Evolutionary conservation across 441 rosid species (phyloP), one percentile per base, ranked within the genome.

Genomic region (Eruca vesicaria): DNA sequence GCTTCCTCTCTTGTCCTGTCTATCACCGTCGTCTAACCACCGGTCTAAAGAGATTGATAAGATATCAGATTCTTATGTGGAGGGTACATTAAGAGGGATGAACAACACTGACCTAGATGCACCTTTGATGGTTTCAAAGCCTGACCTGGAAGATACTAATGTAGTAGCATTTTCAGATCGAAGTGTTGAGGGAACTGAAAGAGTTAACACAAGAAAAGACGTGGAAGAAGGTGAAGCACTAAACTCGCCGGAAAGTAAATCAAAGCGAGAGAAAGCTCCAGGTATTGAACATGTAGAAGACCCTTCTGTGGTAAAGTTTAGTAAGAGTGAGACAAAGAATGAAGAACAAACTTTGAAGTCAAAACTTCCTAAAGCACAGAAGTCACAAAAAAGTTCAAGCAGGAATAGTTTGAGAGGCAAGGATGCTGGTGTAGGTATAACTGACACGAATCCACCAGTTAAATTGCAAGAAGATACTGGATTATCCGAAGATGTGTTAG

Each of bases 1-100:
- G 86, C 91, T 89, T 78, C 94, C 97, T 53, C 82, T 90, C 71
- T 69, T 90, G 66, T 89, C 90, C 72, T 82, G 80, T 84, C 73
- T 84, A 38, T 71, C 76, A 67, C 79, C 84, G 63, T 76, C 75
- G 32, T 33, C 53, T 69, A 82, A 35, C 79, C 85, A 84, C 31
- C 62, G 55, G 63, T 63, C 71, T 38, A 86, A 85, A 82, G 75
- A 79, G 80, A 65, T 32, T 31, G 63, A 50, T 75, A 82, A 77
- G 78, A 32, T 78, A 74, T 77, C 83, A 60, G 68, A 79, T 78
- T 28, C 76, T 60, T 69, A 72, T 68, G 68, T 56, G 68, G 88
- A 80, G 72, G 77, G 74, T 68, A 61, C 62, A 66, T 41, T 58
- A 61, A 80, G 79, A 68, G 86, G 82, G 35, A 70, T 65, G 56